A percentile compares a stretch with the other conserved stretches of the same genome.
Evolutionary conservation across 345 rosid species (phyloP).

Genomic region (Hypericum perforatum): DNA sequence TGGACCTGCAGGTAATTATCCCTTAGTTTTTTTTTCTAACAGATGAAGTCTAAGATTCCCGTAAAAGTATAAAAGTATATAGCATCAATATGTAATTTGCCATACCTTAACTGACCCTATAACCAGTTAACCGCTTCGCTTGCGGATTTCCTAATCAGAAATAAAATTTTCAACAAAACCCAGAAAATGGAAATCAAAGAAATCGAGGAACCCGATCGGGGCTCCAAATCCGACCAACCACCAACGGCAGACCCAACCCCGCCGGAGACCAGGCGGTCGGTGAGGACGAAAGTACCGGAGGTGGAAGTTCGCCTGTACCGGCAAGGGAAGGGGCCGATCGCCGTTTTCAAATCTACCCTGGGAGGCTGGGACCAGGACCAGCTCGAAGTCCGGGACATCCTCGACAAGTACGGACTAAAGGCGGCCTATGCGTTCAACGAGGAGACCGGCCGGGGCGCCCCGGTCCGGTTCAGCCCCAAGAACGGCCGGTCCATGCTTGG

Average conservation of each 20-base stretch:
- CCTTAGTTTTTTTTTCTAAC: no score
- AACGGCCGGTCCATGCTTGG: constrained; percentile 69
- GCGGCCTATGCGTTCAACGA: constrained; percentile 68
- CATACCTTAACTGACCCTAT: no score
- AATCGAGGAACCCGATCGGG: constrained; percentile 34
- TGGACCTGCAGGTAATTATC: no score
- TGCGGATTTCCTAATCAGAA: no score
- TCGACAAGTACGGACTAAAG: constrained; percentile 63
- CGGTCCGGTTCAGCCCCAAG: constrained; percentile 66
- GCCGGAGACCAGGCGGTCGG: constrained; percentile 8
- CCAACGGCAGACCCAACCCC: constrained; percentile 8
- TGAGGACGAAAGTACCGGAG: constrained; percentile 49
- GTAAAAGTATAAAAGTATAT: no score
- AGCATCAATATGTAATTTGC: no score
- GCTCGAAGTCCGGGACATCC: constrained; percentile 71
- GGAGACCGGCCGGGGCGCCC: constrained; percentile 55
- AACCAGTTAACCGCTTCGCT: no score
- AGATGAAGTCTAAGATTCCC: no score
- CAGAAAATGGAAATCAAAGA: constrained; percentile 20
- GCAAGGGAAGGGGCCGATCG: constrained; percentile 76
- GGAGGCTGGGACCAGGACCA: constrained; percentile 87
- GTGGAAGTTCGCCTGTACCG: constrained; percentile 70
- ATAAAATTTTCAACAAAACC: no score
- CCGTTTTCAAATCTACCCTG: constrained; percentile 56
- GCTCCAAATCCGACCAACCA: constrained; percentile 11